Base-by-base conservation (phyloP, 2,329 filamentous ascomycete species). In the Aspergillus sp. region DNA sequence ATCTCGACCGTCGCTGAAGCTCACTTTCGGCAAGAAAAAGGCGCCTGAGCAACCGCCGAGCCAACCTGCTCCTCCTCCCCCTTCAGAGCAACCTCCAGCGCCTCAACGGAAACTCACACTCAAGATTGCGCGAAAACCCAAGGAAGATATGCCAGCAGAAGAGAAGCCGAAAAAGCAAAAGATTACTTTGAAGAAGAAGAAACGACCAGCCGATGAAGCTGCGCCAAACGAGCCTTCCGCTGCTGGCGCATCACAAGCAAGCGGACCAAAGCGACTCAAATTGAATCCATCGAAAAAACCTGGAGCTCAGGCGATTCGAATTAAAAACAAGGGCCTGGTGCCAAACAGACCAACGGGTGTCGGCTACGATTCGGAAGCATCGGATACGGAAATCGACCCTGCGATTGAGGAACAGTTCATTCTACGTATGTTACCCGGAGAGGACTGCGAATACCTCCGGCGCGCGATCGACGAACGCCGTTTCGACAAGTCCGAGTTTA, bases 311-410 rank as follows among this genome's bases (percentile, higher is more conserved):
- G 79, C 72, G 33, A 78, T 87, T 56, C 84, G 84, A 54, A 77
- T 90, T 57, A 88, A 86, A 67, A 80, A 85, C 49, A 86, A 87
- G 65, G 88, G 88, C n/a, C 84, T 86, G 62, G 81, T 85, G 1
- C 88, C 90, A 6, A 79, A 84, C 33, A 84, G 90, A 62, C 86
- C 87, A 5, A 84, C 86, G 1, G 95, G 95, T 52, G 91, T 96
- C 56, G 95, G 93, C 7, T 99, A 98, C 75, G 95, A 99, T 72
- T 97, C 93, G 3, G 95, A 98, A 74, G 91, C 93, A 12, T 95
- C 92, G 55, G 95, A 98, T 70, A 86, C 88, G 14, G 95, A 99
- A 73, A 76, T 80, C 9, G 95, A 99, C 68, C 95, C 95, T 0
- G 84, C 89, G 1, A 90, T 96, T 60, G 93, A 98, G 74, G 90